These are phyloP conservation scores for Anthracocystis setariae DNA, from an alignment of 1,284 basidiomycete genomes.

Conservation along the genomic window DNA sequence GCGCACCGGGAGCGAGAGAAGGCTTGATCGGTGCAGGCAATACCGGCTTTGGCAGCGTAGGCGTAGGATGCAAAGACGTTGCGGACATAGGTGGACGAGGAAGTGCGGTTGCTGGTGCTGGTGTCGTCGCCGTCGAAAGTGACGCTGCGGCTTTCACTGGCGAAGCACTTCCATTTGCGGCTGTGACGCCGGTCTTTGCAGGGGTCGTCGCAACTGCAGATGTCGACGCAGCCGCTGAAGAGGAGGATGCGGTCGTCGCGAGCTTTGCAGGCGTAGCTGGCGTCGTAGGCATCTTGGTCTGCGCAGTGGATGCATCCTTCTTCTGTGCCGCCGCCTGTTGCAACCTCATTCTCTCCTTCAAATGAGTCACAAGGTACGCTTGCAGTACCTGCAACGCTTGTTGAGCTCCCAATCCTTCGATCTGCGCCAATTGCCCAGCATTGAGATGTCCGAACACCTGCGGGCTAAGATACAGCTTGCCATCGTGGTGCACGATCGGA, in stretches of 20 bases:
- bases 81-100: slow-evolving; percentile 28
- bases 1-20: slow-evolving; percentile 16
- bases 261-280: slow-evolving; percentile 14
- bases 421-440: slow-evolving; percentile 77
- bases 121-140: neutral
- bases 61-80: slow-evolving; percentile 20
- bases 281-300: slow-evolving; percentile 4
- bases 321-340: slow-evolving; percentile 63
- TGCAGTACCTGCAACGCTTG: slow-evolving; percentile 84
- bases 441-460: slow-evolving; percentile 83
- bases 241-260: slow-evolving; percentile 1
- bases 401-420: slow-evolving; percentile 83
- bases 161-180: slow-evolving; percentile 16
- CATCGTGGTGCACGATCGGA: slow-evolving; percentile 84
- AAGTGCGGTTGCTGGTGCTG: slow-evolving; percentile 15
- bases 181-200: neutral
- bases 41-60: slow-evolving; percentile 37
- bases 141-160: slow-evolving; percentile 10
- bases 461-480: slow-evolving; percentile 83
- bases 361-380: slow-evolving; percentile 81
- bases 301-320: slow-evolving; percentile 22
- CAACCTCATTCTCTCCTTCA: slow-evolving; percentile 79
- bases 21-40: slow-evolving; percentile 38
- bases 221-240: neutral
- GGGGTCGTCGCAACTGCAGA: neutral